A percentile compares a stretch with the other conserved stretches of the same genome.
phyloP scores from a whole-genome alignment of 1,284 basidiomycete species.

The Ustilago shanxiensis region DNA sequence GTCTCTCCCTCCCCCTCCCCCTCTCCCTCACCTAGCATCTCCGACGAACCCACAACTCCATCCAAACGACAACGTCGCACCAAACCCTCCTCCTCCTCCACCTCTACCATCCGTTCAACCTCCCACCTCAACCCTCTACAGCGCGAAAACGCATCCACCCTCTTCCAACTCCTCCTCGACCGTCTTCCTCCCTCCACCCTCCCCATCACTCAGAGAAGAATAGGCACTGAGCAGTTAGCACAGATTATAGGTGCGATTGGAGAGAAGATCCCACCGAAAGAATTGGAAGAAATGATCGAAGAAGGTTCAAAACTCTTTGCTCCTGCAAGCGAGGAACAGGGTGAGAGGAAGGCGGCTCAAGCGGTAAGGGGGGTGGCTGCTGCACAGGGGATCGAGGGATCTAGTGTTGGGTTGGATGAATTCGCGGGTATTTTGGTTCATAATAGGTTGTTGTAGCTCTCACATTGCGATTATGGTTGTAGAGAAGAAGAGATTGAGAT shows the following conservation, averaged over 20 bases:
- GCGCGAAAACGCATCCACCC: slow-evolving; percentile 15
- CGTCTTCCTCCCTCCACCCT: slow-evolving; percentile 27
- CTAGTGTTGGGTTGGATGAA: slow-evolving; percentile 46
- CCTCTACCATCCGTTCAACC: slow-evolving; percentile 16
- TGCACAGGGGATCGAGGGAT: slow-evolving; percentile 19
- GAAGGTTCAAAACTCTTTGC: slow-evolving; percentile 50
- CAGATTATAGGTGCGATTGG: slow-evolving; percentile 19
- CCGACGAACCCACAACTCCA: not conserved
- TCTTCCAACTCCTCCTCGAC: slow-evolving; percentile 32
- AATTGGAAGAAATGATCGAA: slow-evolving; percentile 52
- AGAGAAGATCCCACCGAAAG: slow-evolving; percentile 45
- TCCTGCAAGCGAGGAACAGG: slow-evolving; percentile 19
- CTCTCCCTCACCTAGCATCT: slow-evolving; percentile 4
- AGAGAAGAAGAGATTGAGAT: not conserved
- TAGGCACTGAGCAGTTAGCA: slow-evolving; percentile 20
- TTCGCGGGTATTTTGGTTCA: slow-evolving; percentile 45
- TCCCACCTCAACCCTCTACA: slow-evolving; percentile 41
- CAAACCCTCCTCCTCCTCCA: slow-evolving; percentile 8
- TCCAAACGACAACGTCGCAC: slow-evolving; percentile 17
- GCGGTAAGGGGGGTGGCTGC: slow-evolving; percentile 34
- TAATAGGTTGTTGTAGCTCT: slow-evolving; percentile 33
- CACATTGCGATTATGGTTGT: too few species aligned
- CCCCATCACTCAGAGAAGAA: slow-evolving; percentile 17
- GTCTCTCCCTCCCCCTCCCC: slow-evolving; percentile 6
- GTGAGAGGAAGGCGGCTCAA: slow-evolving; percentile 19